Percentiles rank a stretch among this genome's conserved stretches.
Evolutionary conservation across 2,329 filamentous ascomycete genomes (phyloP).

Genomic region (Paraphaeosphaeria sporulosa): DNA sequence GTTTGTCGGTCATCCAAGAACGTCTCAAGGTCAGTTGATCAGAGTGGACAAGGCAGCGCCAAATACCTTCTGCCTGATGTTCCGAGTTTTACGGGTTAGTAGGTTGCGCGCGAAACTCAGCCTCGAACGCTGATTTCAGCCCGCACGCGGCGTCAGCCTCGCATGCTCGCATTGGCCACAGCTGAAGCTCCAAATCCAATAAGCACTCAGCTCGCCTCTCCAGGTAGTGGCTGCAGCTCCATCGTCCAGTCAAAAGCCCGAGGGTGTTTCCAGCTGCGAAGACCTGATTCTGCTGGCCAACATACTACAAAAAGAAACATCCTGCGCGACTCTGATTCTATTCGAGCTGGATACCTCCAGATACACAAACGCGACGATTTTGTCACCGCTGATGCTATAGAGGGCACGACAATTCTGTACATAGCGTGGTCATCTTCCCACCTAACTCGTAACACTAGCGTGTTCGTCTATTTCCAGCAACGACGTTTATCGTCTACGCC

Average conservation of each 20-base stretch:
- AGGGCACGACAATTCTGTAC: neutral
- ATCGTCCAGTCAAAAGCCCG: constrained; percentile 28
- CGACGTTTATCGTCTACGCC: constrained; percentile 2
- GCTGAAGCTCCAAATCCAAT: constrained; percentile 2
- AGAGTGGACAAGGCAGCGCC: constrained; percentile 39
- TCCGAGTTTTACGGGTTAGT: constrained; percentile 39
- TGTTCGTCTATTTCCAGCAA: constrained; percentile 19
- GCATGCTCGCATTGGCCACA: constrained; percentile 4
- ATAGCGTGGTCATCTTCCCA: constrained; percentile 31
- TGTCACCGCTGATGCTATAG: neutral
- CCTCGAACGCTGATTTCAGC: constrained; percentile 31
- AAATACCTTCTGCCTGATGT: constrained; percentile 48
- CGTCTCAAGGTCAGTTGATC: constrained; percentile 32
- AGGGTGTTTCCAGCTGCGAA: constrained; percentile 14
- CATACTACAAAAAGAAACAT: constrained; percentile 40
- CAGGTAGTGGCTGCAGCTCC: constrained; percentile 11
- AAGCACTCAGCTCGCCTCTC: constrained; percentile 8
- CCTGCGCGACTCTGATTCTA: constrained; percentile 22
- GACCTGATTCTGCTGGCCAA: constrained; percentile 5
- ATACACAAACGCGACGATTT: constrained; percentile 16
- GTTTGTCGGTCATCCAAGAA: constrained; percentile 29
- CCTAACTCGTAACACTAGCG: constrained; percentile 27
- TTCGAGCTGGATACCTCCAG: neutral
- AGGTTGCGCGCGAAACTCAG: constrained; percentile 42
- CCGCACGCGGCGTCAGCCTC: constrained; percentile 1